These are phyloP conservation scores for Protomyces arabidopsidicola DNA, from an alignment of 1,139 yeast genomes.

Conservation along the genomic window DNA sequence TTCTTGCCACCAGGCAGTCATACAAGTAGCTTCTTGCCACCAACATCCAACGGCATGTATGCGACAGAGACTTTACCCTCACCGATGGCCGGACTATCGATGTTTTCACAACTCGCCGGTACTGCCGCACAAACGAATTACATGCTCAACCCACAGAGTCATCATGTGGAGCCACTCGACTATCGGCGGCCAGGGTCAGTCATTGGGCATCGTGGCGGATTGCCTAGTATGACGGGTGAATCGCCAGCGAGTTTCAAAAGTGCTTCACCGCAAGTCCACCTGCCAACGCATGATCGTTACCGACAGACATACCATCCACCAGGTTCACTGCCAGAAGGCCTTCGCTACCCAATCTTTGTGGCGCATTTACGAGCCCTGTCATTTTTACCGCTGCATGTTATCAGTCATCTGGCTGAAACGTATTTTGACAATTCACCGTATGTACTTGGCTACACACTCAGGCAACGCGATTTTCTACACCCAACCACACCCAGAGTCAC, in stretches of 20 bases:
- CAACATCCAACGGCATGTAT: neutral
- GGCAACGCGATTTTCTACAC: slow-evolving; percentile 35
- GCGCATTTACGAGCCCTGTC: slow-evolving; percentile 35
- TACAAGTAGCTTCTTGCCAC: neutral
- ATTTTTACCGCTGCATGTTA: slow-evolving; percentile 39
- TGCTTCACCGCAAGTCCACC: neutral
- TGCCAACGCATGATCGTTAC: neutral
- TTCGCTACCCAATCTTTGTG: slow-evolving; percentile 37
- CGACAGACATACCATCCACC: neutral
- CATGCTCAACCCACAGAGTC: neutral
- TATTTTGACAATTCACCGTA: slow-evolving; percentile 41
- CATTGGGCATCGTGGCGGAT: slow-evolving; percentile 4
- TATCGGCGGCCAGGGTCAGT: neutral
- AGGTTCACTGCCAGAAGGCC: neutral
- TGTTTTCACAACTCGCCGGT: neutral
- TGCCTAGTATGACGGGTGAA: neutral
- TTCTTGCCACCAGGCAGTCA: neutral
- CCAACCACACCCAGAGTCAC: slow-evolving; percentile 37
- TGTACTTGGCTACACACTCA: slow-evolving; percentile 38
- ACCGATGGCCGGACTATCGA: neutral
- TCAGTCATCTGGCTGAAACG: slow-evolving; percentile 42
- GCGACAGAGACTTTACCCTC: neutral
- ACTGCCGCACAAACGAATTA: neutral
- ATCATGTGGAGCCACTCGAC: neutral
- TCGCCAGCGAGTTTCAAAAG: neutral